A percentile compares a stretch with the other conserved stretches of the same genome.
Evolutionary conservation across 208 protist genomes (phyloP).

Genomic region (Leishmania amazonensis): DNA sequence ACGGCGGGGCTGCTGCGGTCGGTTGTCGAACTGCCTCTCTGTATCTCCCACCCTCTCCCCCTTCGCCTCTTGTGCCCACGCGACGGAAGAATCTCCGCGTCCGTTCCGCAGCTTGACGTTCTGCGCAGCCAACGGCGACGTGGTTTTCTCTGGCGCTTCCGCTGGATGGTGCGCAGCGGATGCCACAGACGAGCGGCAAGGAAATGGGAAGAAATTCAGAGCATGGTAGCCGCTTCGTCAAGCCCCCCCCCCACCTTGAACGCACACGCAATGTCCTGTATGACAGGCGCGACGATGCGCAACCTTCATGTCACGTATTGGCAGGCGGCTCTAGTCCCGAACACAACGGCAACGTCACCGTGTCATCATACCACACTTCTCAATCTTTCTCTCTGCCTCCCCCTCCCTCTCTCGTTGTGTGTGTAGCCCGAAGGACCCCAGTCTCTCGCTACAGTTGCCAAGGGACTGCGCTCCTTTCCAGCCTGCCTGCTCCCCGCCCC

Average conservation of each 20-base stretch:
- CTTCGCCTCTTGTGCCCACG: not conserved
- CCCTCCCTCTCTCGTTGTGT: not conserved
- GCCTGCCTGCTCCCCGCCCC: not conserved
- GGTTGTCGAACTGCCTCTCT: not conserved
- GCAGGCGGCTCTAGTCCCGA: not conserved
- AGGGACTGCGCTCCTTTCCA: not conserved
- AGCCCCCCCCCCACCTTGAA: not conserved
- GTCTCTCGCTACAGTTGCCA: not conserved
- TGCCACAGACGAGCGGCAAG: not conserved
- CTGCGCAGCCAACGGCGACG: not conserved
- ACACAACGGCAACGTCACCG: not conserved
- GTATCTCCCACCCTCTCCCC: too few species aligned
- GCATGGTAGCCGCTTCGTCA: not conserved
- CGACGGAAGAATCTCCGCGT: not conserved
- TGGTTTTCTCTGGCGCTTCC: not conserved
- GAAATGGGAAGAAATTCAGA: not conserved
- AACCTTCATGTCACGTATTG: not conserved
- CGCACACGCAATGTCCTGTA: not conserved
- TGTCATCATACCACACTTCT: too few species aligned
- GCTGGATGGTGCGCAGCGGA: constrained; percentile 7
- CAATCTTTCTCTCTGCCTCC: not conserved
- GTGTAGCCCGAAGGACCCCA: not conserved
- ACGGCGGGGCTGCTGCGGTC: not conserved
- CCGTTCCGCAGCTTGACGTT: not conserved
- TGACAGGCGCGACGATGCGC: not conserved